Percentiles rank a stretch among this genome's conserved stretches.
These are phyloP conservation scores for Punctularia strigosozonata DNA, from an alignment of 768 basidiomycete genomes.

Conservation along the genomic window DNA sequence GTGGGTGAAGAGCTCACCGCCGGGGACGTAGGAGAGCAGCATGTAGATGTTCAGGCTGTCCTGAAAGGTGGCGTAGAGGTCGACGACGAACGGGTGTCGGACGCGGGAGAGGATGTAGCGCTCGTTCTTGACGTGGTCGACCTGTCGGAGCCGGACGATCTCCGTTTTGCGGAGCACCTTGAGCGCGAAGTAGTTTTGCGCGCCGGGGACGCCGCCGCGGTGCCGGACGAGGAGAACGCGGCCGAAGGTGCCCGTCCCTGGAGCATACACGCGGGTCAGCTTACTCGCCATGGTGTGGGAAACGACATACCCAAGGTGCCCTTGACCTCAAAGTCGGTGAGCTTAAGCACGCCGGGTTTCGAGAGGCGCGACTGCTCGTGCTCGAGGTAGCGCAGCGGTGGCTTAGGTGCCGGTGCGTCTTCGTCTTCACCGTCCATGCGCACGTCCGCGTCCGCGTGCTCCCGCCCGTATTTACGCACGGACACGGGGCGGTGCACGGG, in stretches of 20 bases:
- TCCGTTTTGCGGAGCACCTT: slow-evolving; percentile 75
- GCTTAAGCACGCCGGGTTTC: slow-evolving; percentile 41
- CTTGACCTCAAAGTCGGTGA: slow-evolving; percentile 74
- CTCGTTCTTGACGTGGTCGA: slow-evolving; percentile 97
- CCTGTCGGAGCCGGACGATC: slow-evolving; percentile 82
- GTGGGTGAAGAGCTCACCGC: slow-evolving; percentile 95
- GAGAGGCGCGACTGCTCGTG: slow-evolving; percentile 59
- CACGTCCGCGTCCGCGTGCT: slow-evolving; percentile 6
- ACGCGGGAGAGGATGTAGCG: slow-evolving; percentile 86
- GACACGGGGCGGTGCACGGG: background rate
- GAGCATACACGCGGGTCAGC: slow-evolving; percentile 4
- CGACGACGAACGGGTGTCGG: slow-evolving; percentile 92
- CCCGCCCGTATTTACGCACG: too few relatives aligned
- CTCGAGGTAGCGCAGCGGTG: slow-evolving; percentile 51
- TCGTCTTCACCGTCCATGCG: slow-evolving; percentile 7
- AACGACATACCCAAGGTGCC: slow-evolving; percentile 54
- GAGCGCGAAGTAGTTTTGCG: too few relatives aligned
- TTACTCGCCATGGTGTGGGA: background rate
- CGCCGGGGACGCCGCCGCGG: too few relatives aligned
- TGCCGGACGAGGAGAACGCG: slow-evolving; percentile 85
- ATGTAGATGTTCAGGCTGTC: slow-evolving; percentile 97
- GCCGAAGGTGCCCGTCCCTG: slow-evolving; percentile 95
- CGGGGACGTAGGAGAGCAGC: slow-evolving; percentile 92
- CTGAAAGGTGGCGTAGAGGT: slow-evolving; percentile 91
- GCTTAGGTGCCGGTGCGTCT: slow-evolving; percentile 15